These are phyloP conservation scores for Candida glaebosa DNA, from an alignment of 805 yeast species.

Conservation along the genomic window DNA sequence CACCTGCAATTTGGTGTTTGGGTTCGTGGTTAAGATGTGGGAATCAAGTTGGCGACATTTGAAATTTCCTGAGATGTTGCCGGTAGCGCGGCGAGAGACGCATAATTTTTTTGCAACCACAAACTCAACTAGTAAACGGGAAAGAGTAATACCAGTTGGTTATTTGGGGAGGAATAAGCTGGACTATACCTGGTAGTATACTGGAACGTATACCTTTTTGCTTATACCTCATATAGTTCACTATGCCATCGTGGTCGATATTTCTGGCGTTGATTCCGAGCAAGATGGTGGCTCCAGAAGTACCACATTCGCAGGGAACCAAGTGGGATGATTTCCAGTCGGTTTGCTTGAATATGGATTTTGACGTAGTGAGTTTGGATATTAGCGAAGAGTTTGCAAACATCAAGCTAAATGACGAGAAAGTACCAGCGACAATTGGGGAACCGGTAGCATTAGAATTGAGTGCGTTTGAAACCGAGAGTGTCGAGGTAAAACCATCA, in stretches of 20 bases:
- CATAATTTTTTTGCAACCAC: conserved; percentile 3
- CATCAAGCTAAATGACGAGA: not conserved
- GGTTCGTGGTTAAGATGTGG: not conserved
- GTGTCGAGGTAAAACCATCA: not conserved
- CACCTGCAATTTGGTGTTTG: no score
- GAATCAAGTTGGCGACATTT: no score
- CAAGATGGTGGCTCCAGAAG: not conserved
- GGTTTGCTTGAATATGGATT: not conserved
- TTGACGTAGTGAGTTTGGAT: conserved; percentile 3
- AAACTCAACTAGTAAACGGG: not conserved
- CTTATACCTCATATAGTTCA: not conserved
- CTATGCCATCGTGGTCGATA: not conserved
- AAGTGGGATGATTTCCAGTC: not conserved
- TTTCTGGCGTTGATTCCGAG: not conserved
- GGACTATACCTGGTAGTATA: no score
- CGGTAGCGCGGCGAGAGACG: not conserved
- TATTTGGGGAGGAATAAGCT: no score
- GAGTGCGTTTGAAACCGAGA: not conserved
- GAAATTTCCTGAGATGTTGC: not conserved
- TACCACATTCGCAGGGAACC: not conserved
- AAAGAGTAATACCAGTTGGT: no score
- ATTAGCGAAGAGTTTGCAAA: not conserved
- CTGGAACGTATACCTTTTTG: no score
- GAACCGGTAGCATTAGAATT: not conserved
- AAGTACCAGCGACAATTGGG: no score